Evolutionary conservation across 148 eudicot genomes (phyloP).

Genomic region (Fagopyrum tataricum): DNA sequence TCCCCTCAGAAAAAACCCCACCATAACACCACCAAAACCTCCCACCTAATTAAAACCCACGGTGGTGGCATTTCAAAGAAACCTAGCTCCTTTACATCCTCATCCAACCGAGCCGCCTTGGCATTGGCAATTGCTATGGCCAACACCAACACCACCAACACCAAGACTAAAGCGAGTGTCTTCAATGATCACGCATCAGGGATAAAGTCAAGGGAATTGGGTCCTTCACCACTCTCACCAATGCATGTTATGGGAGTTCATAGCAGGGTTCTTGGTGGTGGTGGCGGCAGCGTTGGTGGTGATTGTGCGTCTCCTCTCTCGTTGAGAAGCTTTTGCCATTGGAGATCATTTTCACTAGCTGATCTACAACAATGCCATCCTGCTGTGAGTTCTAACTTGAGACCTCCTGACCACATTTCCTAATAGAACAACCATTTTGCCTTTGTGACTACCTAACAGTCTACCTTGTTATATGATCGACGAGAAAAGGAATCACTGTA

Average conservation of each 20-base stretch:
- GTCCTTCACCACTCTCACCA: conserved; percentile 11
- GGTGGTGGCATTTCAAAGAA: conserved; percentile 52
- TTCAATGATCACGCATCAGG: not conserved
- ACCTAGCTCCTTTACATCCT: conserved; percentile 12
- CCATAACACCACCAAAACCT: conserved; percentile 3
- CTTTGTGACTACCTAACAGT: conserved; percentile 3
- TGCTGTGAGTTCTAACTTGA: not conserved
- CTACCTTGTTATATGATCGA: not conserved
- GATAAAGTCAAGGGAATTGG: not conserved
- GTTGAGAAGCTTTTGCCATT: conserved; percentile 16
- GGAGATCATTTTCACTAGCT: conserved; percentile 59
- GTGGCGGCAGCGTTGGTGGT: not conserved
- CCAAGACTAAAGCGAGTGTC: not conserved
- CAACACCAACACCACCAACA: conserved; percentile 13
- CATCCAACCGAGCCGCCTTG: conserved; percentile 26
- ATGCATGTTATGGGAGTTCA: not conserved
- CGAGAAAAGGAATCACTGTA: not conserved
- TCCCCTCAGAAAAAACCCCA: conserved; percentile 30
- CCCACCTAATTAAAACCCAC: conserved; percentile 21
- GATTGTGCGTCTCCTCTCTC: conserved; percentile 9
- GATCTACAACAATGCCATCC: conserved; percentile 46
- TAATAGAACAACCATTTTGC: not conserved
- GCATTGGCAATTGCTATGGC: conserved; percentile 43
- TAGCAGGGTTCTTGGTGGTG: not conserved
- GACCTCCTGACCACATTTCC: not conserved